Base-by-base conservation (phyloP, 129 eudicot species). In the Mikania micrantha region DNA sequence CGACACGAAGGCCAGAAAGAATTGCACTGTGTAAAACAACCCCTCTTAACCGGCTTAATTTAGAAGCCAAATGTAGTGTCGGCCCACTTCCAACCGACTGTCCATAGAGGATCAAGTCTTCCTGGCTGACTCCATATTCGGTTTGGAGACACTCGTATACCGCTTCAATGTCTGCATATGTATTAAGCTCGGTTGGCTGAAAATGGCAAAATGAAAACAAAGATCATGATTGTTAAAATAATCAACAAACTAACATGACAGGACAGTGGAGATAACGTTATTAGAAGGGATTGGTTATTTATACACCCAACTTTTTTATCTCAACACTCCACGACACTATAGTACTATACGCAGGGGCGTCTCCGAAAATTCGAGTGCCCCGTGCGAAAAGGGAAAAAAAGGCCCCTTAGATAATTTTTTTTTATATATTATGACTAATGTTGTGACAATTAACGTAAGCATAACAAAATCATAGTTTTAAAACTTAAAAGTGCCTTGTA, bases 51-150 rank as follows among this genome's bases (percentile, higher is more conserved):
- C 97, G 77, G 19, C 94, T 96, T 58, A 91, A 77, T 54, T 77
- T 77, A 49, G 97, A 66, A 34, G 97, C 97, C 73, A 91, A 69
- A 66, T 91, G 97, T 64, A 91, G 56, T 7, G 97, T 91, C 53
- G 97, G 97, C 50, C 97, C 97, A 81, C 97, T 91, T 71, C 97
- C 97, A 21, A 91, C 97, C 9, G 97, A 91, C 75, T 91, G 97
- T 28, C 97, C 97, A 28, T 91, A 91, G 27, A 91, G 72, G 69
- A 91, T 88, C 34, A 91, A 57, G 58, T 91, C 93, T 85, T 91
- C 96, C 67, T 91, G 97, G 74, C 94, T 83, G 17, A 81, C 77
- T 56, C 97, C 97, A 42, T 91, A 91, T 41, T 91, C 90, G 12
- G 94, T 88, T 60, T 91, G 84, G 50, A 91, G 97, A 71, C 97